Evolutionary conservation across 2,329 filamentous ascomycete genomes (phyloP).

Genomic region (Lasiodiplodia gonubiensis): DNA sequence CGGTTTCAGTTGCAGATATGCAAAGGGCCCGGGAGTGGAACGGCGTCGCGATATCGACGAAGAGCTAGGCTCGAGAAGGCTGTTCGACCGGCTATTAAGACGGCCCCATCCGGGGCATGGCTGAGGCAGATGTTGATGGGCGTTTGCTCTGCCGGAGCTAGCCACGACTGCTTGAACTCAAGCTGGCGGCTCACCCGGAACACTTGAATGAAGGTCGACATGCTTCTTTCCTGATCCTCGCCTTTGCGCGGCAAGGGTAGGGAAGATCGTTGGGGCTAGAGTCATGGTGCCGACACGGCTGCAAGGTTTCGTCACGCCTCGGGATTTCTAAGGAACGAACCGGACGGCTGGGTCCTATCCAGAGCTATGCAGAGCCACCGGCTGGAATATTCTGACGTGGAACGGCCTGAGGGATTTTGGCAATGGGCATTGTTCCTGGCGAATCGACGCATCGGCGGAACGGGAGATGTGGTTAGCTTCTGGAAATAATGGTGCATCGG

Average conservation of each 20-base stretch:
- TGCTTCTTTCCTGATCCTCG: neutral
- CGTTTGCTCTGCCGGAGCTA: conserved; percentile 1
- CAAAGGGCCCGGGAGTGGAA: neutral
- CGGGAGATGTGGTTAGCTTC: neutral
- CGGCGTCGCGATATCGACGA: neutral
- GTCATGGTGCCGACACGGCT: neutral
- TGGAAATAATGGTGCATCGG: neutral
- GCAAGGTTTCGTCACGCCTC: neutral
- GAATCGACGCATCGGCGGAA: conserved; percentile 1
- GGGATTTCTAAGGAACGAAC: neutral
- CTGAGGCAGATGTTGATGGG: conserved; percentile 1
- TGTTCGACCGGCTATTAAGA: neutral
- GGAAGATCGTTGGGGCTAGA: conserved; percentile 2
- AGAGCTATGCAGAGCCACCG: neutral
- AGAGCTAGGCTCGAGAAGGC: conserved; percentile 18
- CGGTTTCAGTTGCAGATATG: conserved; percentile 2
- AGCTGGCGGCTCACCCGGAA: neutral
- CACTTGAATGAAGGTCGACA: conserved; percentile 14
- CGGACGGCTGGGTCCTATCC: neutral
- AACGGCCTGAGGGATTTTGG: neutral
- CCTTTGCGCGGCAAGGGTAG: neutral
- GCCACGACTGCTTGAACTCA: neutral
- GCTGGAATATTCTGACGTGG: neutral
- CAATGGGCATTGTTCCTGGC: neutral
- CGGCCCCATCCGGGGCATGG: neutral